Base-by-base conservation (phyloP, 139 green algal genomes). In the Chlamydomonas incerta region DNA sequence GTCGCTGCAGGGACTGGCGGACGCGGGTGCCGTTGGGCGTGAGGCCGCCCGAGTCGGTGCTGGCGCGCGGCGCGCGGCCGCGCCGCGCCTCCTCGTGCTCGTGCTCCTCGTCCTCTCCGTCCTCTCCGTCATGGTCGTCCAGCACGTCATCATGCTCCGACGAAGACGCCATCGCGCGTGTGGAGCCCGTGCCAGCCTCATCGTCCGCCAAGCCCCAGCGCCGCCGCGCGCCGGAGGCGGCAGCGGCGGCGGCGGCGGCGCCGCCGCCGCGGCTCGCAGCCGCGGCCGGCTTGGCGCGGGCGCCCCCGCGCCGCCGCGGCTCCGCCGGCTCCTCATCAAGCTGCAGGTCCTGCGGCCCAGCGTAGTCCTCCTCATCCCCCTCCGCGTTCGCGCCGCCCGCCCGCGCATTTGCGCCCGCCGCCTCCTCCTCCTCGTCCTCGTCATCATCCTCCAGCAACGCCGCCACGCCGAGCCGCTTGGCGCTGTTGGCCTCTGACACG, bases 401-500 rank as follows among this genome's bases (percentile, higher is more conserved):
- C 41, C 41, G 5, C 8, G 41, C 41, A 8, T 50, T 50, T 8
- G 6, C 41, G 41, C 41, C 28, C 60, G 60, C 60, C 1, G 21
- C 41, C 35, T 50, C 37, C 9, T 74, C 63, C 34, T 65, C 77
- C 41, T 50, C 77, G 2, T 83, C 63, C 28, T 47, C 26, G 57
- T 23, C 62, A n/a, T 31, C 35, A 33, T 74, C 69, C 10, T 31
- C 24, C 26, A 34, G 60, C 26, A 31, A 2, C 26, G 60, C 24
- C 9, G 18, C 47, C 47, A 9, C 24, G 35, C 52, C 47, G 26
- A 71, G 5, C 13, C 68, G 80, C 68, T 70, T 70, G 2, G 68
- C 52, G 80, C 80, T 85, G 50, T 85, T 85, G 31, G 65, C 66
- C n/a, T 86, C 80, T 24, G 80, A 86, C 67, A 86, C 80, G 68